Evolutionary conservation across 257 asterid species (phyloP), one percentile per base, ranked within the genome.

Genomic region (Cynanchum wilfordii): DNA sequence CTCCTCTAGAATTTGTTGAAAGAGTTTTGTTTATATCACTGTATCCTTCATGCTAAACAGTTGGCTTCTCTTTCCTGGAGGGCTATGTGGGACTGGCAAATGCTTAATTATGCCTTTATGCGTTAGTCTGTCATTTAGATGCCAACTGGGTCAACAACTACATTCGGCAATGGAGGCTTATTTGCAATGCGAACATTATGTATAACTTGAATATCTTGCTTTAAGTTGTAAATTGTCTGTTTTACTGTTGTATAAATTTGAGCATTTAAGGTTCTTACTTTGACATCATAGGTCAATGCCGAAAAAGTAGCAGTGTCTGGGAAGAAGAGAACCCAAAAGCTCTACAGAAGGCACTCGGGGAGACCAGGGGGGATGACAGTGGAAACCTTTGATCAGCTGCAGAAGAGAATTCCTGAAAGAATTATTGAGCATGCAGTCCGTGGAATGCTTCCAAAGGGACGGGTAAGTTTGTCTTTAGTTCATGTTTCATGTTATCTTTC

Each of bases 401-500:
- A 91, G 79, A 86, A 84, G 73, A 86, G 97, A 81, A 87, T 94
- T 55, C 97, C 98, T 0, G 97, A 94, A 76, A 85, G 98, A 81
- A 91, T 91, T 60, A 73, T 94, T n/a, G 98, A 94, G 87, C 98
- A 94, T 82, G 98, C 96, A 52, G 97, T 91, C 45, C 93, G 95
- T n/a, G 97, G 98, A 71, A 94, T 94, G 98, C 97, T 94, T 79
- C 98, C 96, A 3, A 91, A 94, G 77, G 96, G 96, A 33, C 82
- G 93, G 81, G 97, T 93, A 78, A 82, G 96, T 84, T 77, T 56
- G 73, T 59, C 30, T 22, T 9, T 68, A 52, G 19, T 17, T 45
- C 73, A 49, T 49, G 50, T 33, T 72, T 63, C 52, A 30, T 24
- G 8, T 72, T 45, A 24, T 19, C 40, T 8, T 24, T 29, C 12